Percentiles rank a stretch among this genome's conserved stretches.
phyloP scores from a whole-genome alignment of 768 basidiomycete species.

The Mycena olivaceomarginata region DNA sequence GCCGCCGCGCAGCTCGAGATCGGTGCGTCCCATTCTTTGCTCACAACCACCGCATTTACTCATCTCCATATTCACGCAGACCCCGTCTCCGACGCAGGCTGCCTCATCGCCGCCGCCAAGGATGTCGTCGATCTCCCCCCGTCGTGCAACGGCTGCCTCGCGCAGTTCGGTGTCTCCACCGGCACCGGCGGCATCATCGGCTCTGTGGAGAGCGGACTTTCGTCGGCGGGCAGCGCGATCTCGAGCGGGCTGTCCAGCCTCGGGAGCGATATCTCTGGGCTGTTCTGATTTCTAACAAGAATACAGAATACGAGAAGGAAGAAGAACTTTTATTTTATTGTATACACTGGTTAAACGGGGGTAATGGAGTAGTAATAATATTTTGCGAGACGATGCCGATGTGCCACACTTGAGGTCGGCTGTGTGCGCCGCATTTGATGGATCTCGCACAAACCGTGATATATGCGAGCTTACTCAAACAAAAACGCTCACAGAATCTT shows the following conservation, averaged over 20 bases:
- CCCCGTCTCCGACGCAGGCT: constrained; percentile 38
- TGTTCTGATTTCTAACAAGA: not conserved
- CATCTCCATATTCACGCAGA: constrained; percentile 1
- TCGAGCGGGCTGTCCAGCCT: constrained; percentile 8
- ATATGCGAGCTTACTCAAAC: too few relatives aligned
- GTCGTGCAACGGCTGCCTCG: constrained; percentile 37
- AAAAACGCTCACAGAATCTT: too few relatives aligned
- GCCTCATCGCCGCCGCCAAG: constrained; percentile 42
- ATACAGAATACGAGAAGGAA: not conserved
- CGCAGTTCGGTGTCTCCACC: constrained; percentile 31
- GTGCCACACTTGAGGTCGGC: too few relatives aligned
- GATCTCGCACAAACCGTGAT: too few relatives aligned
- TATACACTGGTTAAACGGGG: not conserved
- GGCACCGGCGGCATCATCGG: not conserved
- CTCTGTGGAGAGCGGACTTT: constrained; percentile 11
- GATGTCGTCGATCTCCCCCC: constrained; percentile 28
- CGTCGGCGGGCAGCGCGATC: constrained; percentile 1
- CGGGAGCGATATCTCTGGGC: not conserved
- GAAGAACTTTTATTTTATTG: not conserved
- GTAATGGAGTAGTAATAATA: not conserved
- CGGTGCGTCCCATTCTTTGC: constrained; percentile 20
- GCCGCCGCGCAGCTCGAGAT: constrained; percentile 35
- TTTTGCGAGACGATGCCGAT: too few relatives aligned
- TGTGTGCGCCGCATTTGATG: too few relatives aligned
- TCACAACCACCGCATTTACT: not conserved